Evolutionary conservation across 768 basidiomycete species (phyloP), one percentile per base, ranked within the genome.

Genomic region (Russula abietina): DNA sequence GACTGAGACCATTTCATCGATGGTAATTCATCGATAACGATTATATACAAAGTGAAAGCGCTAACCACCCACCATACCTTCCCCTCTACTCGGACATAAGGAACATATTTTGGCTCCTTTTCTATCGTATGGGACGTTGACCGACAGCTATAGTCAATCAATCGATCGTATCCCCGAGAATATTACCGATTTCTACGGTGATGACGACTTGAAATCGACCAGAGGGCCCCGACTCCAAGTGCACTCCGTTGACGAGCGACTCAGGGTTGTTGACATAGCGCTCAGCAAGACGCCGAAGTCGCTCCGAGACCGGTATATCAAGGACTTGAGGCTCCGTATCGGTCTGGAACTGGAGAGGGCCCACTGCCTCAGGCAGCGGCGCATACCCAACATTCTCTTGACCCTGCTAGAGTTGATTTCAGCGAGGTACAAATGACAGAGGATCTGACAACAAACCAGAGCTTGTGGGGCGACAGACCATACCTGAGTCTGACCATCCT

Each of bases 171-270:
- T 33, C 45, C 32, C n/a, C 33, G 33, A 51, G 22, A 28, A 22
- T 41, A 3, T 32, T 32, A 26, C 30, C 19, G 16, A 56, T 41
- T 4, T 61, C 54, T 6, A 56, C 7, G n/a, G 17, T 43, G n/a
- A 61, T 61, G 28, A 56, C 22, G 2, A 56, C 54, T 32, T 38
- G 45, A 9, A 56, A 19, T 30, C 30, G 46, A 39, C 60, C 60
- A 17, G 36, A 24, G 14, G 28, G 33, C 4, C 46, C n/a, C 0
- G 17, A 36, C n/a, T 55, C 54, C 28, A 50, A 19, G 46, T 28
- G 30, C n/a, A 56, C 14, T 5, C 5, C 19, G n/a, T n/a, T 32
- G 3, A 61, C 48, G 5, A 32, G 38, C 2, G 60, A 36, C 5
- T 30, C 36, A 0, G 54, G 54, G 22, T 50, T 56, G 54, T 61